phyloP scores from a whole-genome alignment of 305 asterid species.

The Fraxinus nigra region DNA sequence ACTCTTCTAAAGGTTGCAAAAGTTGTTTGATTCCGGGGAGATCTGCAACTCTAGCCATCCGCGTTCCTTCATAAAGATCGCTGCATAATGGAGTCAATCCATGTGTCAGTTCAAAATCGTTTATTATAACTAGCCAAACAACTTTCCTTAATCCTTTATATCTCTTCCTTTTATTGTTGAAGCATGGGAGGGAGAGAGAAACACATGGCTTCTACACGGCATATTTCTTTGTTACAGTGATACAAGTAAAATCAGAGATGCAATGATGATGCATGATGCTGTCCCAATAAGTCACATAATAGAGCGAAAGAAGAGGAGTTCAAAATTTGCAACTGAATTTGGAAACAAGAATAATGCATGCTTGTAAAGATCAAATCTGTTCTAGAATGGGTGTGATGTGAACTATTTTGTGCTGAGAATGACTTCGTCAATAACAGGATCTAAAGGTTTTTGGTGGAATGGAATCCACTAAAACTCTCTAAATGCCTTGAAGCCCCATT shows the following conservation, averaged over 20 bases:
- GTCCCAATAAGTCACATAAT: not conserved
- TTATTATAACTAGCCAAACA: not conserved
- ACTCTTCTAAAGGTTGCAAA: constrained; percentile 76
- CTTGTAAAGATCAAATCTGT: not conserved
- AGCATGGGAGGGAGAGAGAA: not conserved
- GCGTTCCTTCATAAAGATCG: constrained; percentile 92
- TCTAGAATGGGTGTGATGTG: not conserved
- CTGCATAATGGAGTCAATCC: constrained; percentile 41
- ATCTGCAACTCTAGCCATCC: constrained; percentile 72
- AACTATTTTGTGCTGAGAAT: not conserved
- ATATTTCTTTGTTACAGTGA: not conserved
- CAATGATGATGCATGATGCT: not conserved
- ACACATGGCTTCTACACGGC: not conserved
- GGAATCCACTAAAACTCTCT: not conserved
- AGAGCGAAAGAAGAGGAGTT: not conserved
- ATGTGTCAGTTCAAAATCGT: not conserved
- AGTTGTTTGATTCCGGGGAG: constrained; percentile 65
- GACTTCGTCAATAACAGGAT: not conserved
- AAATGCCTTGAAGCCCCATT: not conserved
- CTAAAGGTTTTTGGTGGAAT: not conserved
- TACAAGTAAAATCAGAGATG: not conserved
- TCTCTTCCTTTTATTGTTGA: not conserved
- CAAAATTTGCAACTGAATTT: not conserved
- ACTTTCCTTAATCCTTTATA: not conserved
- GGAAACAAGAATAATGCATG: not conserved